Evolutionary conservation across 441 rosid genomes (phyloP), one percentile per base, ranked within the genome.

Genomic region (Cnidoscolus chayamansa): DNA sequence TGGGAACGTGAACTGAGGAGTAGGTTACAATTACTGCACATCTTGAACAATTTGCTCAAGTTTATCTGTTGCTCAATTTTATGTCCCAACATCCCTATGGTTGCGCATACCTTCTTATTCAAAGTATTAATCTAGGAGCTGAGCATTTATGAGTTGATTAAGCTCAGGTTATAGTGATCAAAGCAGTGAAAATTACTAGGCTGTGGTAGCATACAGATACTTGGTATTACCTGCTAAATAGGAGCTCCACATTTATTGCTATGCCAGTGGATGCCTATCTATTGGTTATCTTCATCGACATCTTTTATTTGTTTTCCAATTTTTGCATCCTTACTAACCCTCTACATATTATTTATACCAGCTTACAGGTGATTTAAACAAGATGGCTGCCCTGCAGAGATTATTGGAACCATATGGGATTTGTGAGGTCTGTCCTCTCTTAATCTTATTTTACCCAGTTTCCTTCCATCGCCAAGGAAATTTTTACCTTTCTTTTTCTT

Each of bases 361-460:
- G 95, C 90, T 91, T 51, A 87, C 93, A 1, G 97, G 95, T 78
- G 95, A 89, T 82, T 75, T 89, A 70, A 82, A 86, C 84, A 91
- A 87, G 87, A 89, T 88, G 95, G 92, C 87, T 60, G 97, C 95
- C 5, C 72, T 91, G 68, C 97, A 88, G 78, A 88, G 90, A 81
- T 68, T 87, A 75, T 77, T 91, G 77, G 97, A 91, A 76, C 95
- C 93, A 15, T 91, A 82, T 60, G 97, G 97, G 69, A 91, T 91
- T 63, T 91, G 97, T 20, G 97, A 91, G 95, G 97, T 91, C 67
- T 0, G 84, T 86, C 40, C 70, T 54, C 11, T 54, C 11, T 67
- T 16, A 65, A 73, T 70, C 51, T 56, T 48, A 0, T 16, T 61
- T 40, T 63, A 13, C 47, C 60, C 20, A 19, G 13, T 56, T 20